Conservation (phyloP, 2,329 filamentous ascomycete species). For the Calonectria henricotiae region DNA sequence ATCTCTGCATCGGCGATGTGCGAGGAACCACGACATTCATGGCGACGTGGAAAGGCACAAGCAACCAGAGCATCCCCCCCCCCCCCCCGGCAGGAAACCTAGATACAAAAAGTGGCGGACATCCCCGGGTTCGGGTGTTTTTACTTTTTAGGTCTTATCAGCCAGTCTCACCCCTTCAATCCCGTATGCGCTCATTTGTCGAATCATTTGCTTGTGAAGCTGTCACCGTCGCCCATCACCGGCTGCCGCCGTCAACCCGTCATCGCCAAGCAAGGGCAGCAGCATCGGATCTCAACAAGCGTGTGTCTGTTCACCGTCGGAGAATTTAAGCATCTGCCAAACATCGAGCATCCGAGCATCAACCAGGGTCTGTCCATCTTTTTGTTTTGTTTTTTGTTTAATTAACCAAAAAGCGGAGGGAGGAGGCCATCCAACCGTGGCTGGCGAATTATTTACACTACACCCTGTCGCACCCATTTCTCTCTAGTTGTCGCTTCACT, state of each 20-base stretch:
- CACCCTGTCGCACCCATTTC: not conserved
- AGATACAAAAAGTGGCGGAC: conserved; percentile 29
- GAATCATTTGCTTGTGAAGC: conserved; percentile 4
- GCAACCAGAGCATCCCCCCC: not conserved
- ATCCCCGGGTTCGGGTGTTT: conserved; percentile 25
- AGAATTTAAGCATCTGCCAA: conserved; percentile 25
- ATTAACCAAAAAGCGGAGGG: not conserved
- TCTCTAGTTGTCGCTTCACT: conserved; percentile 13
- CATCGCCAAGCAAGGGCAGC: conserved; percentile 14
- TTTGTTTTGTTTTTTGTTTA: conserved; percentile 9
- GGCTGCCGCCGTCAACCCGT: not conserved
- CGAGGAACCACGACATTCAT: conserved; percentile 22
- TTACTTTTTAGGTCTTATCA: conserved; percentile 23
- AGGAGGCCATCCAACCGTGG: not conserved
- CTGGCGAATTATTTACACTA: not conserved
- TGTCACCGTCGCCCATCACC: conserved; percentile 2
- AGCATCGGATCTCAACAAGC: conserved; percentile 14
- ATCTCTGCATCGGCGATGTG: conserved; percentile 35
- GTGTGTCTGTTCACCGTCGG: conserved; percentile 16
- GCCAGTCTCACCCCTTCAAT: conserved; percentile 4
- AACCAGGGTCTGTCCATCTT: not conserved
- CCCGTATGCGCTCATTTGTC: not conserved
- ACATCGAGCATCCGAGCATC: conserved; percentile 18
- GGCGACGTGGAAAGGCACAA: not conserved
- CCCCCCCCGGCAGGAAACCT: conserved; percentile 7